Evolutionary conservation across 306 rosid species (phyloP).

Genomic region (Rosa multiflora): DNA sequence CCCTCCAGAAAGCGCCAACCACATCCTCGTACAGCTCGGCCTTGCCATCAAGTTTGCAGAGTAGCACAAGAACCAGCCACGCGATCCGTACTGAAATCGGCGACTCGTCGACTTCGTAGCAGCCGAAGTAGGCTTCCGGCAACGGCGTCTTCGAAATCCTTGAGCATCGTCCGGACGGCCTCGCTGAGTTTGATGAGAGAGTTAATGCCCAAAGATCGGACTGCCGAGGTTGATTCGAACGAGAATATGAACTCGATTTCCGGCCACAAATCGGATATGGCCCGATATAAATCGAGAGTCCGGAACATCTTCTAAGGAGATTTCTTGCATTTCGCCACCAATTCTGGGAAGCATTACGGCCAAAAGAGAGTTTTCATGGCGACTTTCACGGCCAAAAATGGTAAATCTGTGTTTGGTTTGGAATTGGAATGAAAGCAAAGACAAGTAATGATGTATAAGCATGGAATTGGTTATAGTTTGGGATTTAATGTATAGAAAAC

Average conservation of each 20-base stretch:
- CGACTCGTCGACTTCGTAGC: constrained; percentile 31
- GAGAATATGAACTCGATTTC: constrained; percentile 69
- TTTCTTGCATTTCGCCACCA: constrained; percentile 72
- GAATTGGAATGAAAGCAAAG: too few relatives aligned
- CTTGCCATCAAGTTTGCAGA: constrained; percentile 80
- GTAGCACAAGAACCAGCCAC: constrained; percentile 70
- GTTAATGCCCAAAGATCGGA: constrained; percentile 45
- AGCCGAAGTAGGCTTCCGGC: constrained; percentile 62
- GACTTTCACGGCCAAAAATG: too few relatives aligned
- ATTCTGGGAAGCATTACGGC: constrained; percentile 52
- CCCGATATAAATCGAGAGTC: constrained; percentile 60
- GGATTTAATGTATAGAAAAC: too few relatives aligned
- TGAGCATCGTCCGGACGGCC: constrained; percentile 42
- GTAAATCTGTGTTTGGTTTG: too few relatives aligned
- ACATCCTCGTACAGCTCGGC: constrained; percentile 64
- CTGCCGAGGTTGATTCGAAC: constrained; percentile 47
- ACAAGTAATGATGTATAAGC: too few relatives aligned
- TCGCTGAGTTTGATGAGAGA: constrained; percentile 47
- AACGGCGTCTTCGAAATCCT: constrained; percentile 64
- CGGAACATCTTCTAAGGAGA: constrained; percentile 69
- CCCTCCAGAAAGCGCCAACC: neutral
- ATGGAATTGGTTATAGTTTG: too few relatives aligned
- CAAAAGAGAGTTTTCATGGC: too few relatives aligned
- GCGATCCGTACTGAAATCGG: constrained; percentile 48
- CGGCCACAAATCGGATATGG: constrained; percentile 47